These are phyloP conservation scores for Trichoderma brevicompactum DNA, from an alignment of 2,329 filamentous ascomycete species.

Conservation along the genomic window DNA sequence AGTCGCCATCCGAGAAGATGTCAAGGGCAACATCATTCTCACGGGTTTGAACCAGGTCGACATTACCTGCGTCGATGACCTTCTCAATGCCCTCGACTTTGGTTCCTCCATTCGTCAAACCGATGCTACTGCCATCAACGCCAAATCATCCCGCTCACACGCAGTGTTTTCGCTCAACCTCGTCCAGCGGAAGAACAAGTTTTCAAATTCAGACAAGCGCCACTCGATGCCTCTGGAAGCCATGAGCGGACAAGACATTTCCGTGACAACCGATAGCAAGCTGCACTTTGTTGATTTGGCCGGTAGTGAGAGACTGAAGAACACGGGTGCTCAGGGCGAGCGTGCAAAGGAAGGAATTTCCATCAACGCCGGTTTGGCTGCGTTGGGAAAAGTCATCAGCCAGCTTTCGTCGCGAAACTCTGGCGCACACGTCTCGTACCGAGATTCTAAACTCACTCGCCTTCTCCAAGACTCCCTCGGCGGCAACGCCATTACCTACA, in stretches of 20 bases:
- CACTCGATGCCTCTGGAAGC: slow-evolving; percentile 84
- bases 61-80: slow-evolving; percentile 88
- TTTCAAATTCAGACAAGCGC: slow-evolving; percentile 73
- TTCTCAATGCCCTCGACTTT: slow-evolving; percentile 86
- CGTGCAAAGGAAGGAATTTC: slow-evolving; percentile 95
- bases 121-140: slow-evolving; percentile 95
- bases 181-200: slow-evolving; percentile 75
- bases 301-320: slow-evolving; percentile 94
- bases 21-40: slow-evolving; percentile 90
- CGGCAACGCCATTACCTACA: slow-evolving; percentile 97
- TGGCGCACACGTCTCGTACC: slow-evolving; percentile 93
- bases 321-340: slow-evolving; percentile 93
- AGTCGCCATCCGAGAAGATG: slow-evolving; percentile 93
- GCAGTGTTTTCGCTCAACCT: slow-evolving; percentile 96
- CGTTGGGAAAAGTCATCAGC: slow-evolving; percentile 96
- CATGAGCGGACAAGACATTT: slow-evolving; percentile 67
- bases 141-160: slow-evolving; percentile 95
- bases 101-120: slow-evolving; percentile 95
- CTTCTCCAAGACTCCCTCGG: slow-evolving; percentile 95
- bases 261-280: slow-evolving; percentile 93
- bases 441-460: slow-evolving; percentile 95
- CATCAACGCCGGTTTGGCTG: slow-evolving; percentile 94
- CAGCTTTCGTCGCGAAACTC: slow-evolving; percentile 89
- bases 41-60: slow-evolving; percentile 87
- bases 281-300: slow-evolving; percentile 98